Evolutionary conservation across 371 early-diverging fungal genomes (phyloP), one percentile per base, ranked within the genome.

Genomic region (Catenaria anguillulae): DNA sequence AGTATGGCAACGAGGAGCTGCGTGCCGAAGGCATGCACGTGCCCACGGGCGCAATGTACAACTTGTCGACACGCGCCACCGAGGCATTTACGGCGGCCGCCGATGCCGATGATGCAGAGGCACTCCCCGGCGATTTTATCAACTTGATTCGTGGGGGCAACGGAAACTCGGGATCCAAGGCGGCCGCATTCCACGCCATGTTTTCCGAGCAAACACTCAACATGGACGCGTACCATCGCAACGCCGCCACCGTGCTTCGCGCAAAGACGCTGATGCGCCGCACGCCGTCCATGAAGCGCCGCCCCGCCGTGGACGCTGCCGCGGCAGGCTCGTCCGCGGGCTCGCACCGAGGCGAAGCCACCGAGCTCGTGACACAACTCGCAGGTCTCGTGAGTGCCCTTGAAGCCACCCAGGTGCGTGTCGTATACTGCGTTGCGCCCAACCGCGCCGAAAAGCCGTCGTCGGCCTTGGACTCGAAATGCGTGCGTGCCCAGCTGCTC

Each of bases 71-170:
- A 0, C 0, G 3, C 8, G 58, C 42, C 26, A 29, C 36, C 26
- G 40, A 8, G 5, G 40, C 42, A 13, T n/a, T 24, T 6, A 33
- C 36, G 6, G 58, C 42, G 26, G 6, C 6, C 58, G 34, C n/a
- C 4, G 58, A 81, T 6, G 75, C 80, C 31, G 80, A 76, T 55
- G 75, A 75, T 23, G 67, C 85, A 37, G 87, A 85, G 67, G 78
- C 78, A 65, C 70, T 90, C 8, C 82, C 84, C 59, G 82, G 85
- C 6, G 92, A 92, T 70, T 89, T 89, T 74, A 85, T 90, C 61
- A 82, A 82, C n/a, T 66, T 90, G 59, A 77, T 92, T 71, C 79
- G 86, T 52, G 83, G 72, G 33, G 73, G 79, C 17, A 71, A 72
- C 23, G 75, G 52, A 15, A 26, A 36, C 24, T 34, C 36, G 24